Evolutionary conservation across 352 stramenopile species (phyloP).

Genomic region (Phytophthora crassamura): DNA sequence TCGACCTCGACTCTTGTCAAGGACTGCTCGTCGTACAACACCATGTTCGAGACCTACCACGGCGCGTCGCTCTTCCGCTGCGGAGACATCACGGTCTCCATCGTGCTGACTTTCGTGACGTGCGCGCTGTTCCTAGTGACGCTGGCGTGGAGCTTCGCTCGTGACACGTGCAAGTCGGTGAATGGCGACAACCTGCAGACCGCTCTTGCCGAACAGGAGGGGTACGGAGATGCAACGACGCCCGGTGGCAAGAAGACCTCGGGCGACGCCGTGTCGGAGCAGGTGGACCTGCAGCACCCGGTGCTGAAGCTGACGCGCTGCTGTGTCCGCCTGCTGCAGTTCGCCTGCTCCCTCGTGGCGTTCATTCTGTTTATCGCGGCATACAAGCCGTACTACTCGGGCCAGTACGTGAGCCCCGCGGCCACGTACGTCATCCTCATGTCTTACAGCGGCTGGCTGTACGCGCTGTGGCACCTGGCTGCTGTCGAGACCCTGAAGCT

Average conservation of each 20-base stretch:
- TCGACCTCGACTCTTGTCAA: slow-evolving; percentile 36
- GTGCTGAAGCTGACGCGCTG: slow-evolving; percentile 41
- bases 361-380: slow-evolving; percentile 37
- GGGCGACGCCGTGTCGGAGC: slow-evolving; percentile 11
- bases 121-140: slow-evolving; percentile 43
- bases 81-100: slow-evolving; percentile 43
- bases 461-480: slow-evolving; percentile 53
- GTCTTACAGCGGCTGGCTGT: slow-evolving; percentile 47
- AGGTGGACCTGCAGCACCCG: slow-evolving; percentile 36
- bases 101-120: slow-evolving; percentile 53
- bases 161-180: slow-evolving; percentile 27
- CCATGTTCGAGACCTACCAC: slow-evolving; percentile 54
- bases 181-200: slow-evolving; percentile 30
- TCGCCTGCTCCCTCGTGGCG: slow-evolving; percentile 39
- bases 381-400: slow-evolving; percentile 58
- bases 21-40: slow-evolving; percentile 51
- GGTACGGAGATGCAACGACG: slow-evolving; percentile 36
- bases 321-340: slow-evolving; percentile 40
- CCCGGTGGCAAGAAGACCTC: slow-evolving; percentile 31
- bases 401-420: slow-evolving; percentile 52
- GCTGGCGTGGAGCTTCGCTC: slow-evolving; percentile 43
- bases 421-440: slow-evolving; percentile 52
- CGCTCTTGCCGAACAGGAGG: slow-evolving; percentile 26
- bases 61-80: slow-evolving; percentile 51
- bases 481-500: slow-evolving; percentile 50